Evolutionary conservation across 2,329 filamentous ascomycete genomes (phyloP).

Genomic region (Epichloe baconii): DNA sequence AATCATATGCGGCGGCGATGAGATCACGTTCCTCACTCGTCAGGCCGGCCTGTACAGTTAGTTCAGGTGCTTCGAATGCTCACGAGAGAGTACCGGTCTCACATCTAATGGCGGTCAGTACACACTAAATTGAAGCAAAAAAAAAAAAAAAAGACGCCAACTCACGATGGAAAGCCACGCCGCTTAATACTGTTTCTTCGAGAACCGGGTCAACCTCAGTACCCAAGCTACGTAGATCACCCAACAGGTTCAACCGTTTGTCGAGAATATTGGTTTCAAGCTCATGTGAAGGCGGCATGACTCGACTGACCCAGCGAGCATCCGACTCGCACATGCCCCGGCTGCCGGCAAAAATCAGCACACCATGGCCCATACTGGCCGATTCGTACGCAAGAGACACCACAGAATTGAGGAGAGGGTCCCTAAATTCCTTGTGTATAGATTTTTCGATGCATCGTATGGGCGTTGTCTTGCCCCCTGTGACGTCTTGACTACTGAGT

Average conservation of each 20-base stretch:
- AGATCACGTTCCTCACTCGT: conserved; percentile 65
- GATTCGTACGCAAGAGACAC: conserved; percentile 58
- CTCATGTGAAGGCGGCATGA: conserved; percentile 40
- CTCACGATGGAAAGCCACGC: conserved; percentile 64
- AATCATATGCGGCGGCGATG: conserved; percentile 57
- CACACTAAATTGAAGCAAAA: too few relatives aligned
- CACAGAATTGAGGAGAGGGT: conserved; percentile 56
- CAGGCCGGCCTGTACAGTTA: conserved; percentile 42
- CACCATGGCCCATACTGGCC: conserved; percentile 54
- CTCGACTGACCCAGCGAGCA: conserved; percentile 53
- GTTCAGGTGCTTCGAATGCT: conserved; percentile 6
- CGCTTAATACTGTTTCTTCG: conserved; percentile 48
- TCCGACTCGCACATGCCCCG: conserved; percentile 54
- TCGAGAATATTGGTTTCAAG: conserved; percentile 37
- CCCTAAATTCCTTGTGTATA: conserved; percentile 45
- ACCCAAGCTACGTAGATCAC: conserved; percentile 50
- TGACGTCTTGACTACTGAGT: conserved; percentile 24
- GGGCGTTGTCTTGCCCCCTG: conserved; percentile 24
- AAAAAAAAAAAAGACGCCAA: conserved; percentile 4
- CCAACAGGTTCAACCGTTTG: conserved; percentile 49
- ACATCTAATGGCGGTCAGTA: conserved; percentile 21
- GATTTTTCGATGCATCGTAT: conserved; percentile 41
- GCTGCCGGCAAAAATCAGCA: conserved; percentile 61
- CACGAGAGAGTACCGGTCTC: conserved; percentile 3
- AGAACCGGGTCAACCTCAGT: conserved; percentile 54